Evolutionary conservation across 2,329 filamentous ascomycete species (phyloP), one percentile per base, ranked within the genome.

Genomic region (Exophiala dermatitidis): DNA sequence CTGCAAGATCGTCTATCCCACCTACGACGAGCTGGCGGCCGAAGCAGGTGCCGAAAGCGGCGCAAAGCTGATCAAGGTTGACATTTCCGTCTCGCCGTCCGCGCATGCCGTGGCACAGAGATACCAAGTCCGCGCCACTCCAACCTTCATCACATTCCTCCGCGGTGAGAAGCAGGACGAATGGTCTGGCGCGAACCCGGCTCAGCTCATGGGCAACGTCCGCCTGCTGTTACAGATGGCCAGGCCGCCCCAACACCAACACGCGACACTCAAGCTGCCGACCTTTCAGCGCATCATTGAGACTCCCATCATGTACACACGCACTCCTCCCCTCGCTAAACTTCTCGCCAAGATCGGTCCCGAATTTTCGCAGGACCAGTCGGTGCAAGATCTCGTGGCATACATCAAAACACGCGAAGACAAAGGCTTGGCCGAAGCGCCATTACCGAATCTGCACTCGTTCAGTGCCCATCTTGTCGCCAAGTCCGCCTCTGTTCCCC

Each of bases 71-170:
- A 83, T 96, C 71, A 93, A 94, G 66, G 82, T 94, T 8, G 90
- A 97, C 65, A 82, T 88, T 45, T 83, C 82, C 10, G 47, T 54
- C 5, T 59, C 54, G 4, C 56, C 57, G n/a, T 72, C 77, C 8
- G 83, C 85, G 2, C 79, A 77, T 52, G 80, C 81, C 56, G 80
- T 88, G 45, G 82, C 77, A 28, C 75, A 75, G 40, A 78, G 77
- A 54, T 94, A 86, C 66, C 72, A 76, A 1, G 79, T 96, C 48
- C 77, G 80, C 1, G 85, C 85, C 3, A 95, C 90, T 0, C 91
- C 91, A 0, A 95, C 90, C 0, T 95, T 97, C 65, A 81, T 93
- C 64, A 91, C 89, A 0, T 94, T 90, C 65, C 71, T 91, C 5
- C 84, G 79, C 48, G 89, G 90, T 1, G 71, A 84, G 55, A 81